Evolutionary conservation across 495 filamentous ascomycete species (phyloP), one percentile per base, ranked within the genome.

Genomic region (Astrothelium subdiscretum): DNA sequence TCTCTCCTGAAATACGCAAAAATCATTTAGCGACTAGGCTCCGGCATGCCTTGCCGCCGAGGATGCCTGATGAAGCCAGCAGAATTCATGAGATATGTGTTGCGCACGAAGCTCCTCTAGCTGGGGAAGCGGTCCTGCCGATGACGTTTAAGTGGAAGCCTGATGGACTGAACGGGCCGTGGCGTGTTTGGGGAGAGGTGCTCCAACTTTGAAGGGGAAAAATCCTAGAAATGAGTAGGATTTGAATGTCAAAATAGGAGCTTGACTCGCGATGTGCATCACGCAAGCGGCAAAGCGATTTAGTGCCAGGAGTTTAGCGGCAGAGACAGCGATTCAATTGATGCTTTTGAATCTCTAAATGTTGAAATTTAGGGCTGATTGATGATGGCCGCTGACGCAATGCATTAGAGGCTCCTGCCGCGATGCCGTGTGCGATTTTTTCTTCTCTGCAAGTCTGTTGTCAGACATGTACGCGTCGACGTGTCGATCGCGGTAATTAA

Each of bases 121-220:
- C 35, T 38, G 35, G 35, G 1, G 35, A 38, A 38, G 35, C 35
- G 35, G 35, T 38, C 0, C 35, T 38, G 1, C 35, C 35, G 35
- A 6, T 66, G 15, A 59, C 31, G 4, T 44, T 63, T 20, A 58
- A 54, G 31, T 42, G 52, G 13, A 63, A 62, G 44, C 60, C 64
- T 22, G 4, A 63, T 5, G 64, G 64, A 27, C 2, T 59, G 24
- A 57, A 63, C 31, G 54, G 60, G 43, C 31, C 32, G 5, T 65
- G 59, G 59, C 42, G 48, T 12, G 48, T 65, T 27, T 61, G 63
- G 63, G 42, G 3, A 4, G 63, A 65, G 63, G 24, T 15, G 1
- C 26, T 64, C 35, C 35, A 38, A 38, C 35, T 38, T 15, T 38
- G 15, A 38, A 38, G 8, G 35, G 35, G 15, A 15, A 38, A 38